Percentiles rank a stretch among this genome's conserved stretches.
Conservation (phyloP, 306 rosid species). For the Mimosa bimucronata region DNA sequence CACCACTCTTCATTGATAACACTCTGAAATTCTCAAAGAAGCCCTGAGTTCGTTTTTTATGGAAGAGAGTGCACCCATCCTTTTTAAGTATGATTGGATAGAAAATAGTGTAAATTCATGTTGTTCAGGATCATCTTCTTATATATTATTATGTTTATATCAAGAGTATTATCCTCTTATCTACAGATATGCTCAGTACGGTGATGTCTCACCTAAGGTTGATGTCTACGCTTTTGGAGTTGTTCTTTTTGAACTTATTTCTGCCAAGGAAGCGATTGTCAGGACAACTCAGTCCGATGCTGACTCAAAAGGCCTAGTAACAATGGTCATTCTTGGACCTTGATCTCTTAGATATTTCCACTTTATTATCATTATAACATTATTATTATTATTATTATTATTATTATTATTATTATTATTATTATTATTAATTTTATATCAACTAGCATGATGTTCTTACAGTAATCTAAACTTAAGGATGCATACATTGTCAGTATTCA, state of each 20-base stretch:
- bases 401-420: too few species aligned
- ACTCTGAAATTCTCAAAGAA: background rate
- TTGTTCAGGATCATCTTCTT: background rate
- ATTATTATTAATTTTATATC: slow-evolving; percentile 23
- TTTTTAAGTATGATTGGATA: background rate
- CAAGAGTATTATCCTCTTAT: slow-evolving; percentile 17
- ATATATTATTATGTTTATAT: slow-evolving; percentile 2
- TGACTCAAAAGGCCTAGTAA: slow-evolving; percentile 86
- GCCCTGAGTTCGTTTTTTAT: background rate
- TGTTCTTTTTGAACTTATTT: slow-evolving; percentile 89
- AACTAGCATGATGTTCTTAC: slow-evolving; percentile 4
- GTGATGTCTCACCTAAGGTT: slow-evolving; percentile 91
- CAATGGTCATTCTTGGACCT: slow-evolving; percentile 53
- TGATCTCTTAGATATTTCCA: slow-evolving; percentile 21
- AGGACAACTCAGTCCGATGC: slow-evolving; percentile 44
- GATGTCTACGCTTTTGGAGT: slow-evolving; percentile 97
- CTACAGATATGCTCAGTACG: slow-evolving; percentile 91
- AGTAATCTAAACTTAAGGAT: slow-evolving; percentile 1
- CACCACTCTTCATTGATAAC: background rate
- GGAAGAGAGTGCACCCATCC: slow-evolving; percentile 1
- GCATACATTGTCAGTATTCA: background rate
- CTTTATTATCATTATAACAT: slow-evolving; percentile 12
- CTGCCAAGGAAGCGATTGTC: slow-evolving; percentile 88
- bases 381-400: too few species aligned
- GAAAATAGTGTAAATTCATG: background rate